Evolutionary conservation across 352 stramenopile species (phyloP), one percentile per base, ranked within the genome.

Genomic region (Phytophthora pseudosyringae): DNA sequence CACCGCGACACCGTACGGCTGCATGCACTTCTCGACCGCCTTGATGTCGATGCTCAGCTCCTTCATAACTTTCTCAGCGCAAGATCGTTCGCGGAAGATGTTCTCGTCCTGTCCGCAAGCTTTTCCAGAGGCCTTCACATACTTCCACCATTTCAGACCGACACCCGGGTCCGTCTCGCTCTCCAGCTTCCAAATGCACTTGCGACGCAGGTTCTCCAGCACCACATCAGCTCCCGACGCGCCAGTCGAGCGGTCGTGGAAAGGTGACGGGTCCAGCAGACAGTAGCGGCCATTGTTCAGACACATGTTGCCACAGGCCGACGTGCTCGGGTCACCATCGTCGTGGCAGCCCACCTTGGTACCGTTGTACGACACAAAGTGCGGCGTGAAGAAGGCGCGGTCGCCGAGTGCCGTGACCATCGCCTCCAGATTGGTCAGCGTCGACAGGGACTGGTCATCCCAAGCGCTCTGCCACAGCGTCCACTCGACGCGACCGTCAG

Each of bases 281-380:
- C 97, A 99, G 76, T 99, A 99, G 47, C 96, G 88, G 12, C 97
- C 97, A 63, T 96, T 92, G 81, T 99, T 99, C 18, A 98, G 94
- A 72, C 97, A 99, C 68, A 99, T 93, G 71, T 98, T 98, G 60
- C 91, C 95, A 72, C 97, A 99, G 29, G 89, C 81, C 53, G 97
- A 82, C 33, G 81, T 63, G 15, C 57, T 69, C 32, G 70, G 44
- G 47, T 79, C 84, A 33, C 91, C 74, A 26, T 89, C 62, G 29
- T 86, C 80, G 59, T 94, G 80, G 78, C 97, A 99, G 12, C 93
- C 90, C 48, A 97, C 90, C 50, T 88, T 91, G 11, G 94, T 87
- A 28, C 97, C 97, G 67, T 99, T 97, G 80, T 98, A 99, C 63
- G 98, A 96, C 32, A 98, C 97, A 50, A 98, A 98, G 44, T 95